These are phyloP conservation scores for Letharia lupina DNA, from an alignment of 495 filamentous ascomycete genomes.

Conservation along the genomic window DNA sequence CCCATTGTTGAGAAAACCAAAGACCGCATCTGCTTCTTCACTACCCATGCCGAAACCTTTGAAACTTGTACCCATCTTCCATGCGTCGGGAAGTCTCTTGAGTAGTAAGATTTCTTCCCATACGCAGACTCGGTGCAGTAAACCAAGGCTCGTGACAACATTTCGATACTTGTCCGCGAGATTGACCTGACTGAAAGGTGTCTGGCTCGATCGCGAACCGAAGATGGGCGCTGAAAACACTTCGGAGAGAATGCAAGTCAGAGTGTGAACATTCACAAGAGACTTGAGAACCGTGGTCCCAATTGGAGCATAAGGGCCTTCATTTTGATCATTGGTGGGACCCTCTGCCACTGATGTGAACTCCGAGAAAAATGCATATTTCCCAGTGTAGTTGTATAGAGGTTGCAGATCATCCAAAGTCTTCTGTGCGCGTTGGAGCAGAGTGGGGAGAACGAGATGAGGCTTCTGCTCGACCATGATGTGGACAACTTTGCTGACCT, in stretches of 20 bases:
- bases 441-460: conserved; percentile 68
- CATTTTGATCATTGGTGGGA: conserved; percentile 20
- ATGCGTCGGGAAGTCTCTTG: conserved; percentile 55
- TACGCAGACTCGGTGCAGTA: conserved; percentile 65
- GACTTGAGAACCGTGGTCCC: conserved; percentile 72
- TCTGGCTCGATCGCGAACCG: conserved; percentile 51
- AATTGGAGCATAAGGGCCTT: conserved; percentile 32
- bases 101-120: conserved; percentile 75
- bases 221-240: conserved; percentile 59
- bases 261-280: conserved; percentile 62
- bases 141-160: conserved; percentile 62
- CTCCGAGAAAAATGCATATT: conserved; percentile 57
- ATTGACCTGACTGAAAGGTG: conserved; percentile 62
- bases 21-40: conserved; percentile 36
- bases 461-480: conserved; percentile 76
- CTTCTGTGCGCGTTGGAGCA: conserved; percentile 63
- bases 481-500: conserved; percentile 65
- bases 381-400: conserved; percentile 45
- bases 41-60: conserved; percentile 40
- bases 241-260: conserved; percentile 63
- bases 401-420: conserved; percentile 59
- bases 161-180: conserved; percentile 67
- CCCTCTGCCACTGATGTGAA: conserved; percentile 38
- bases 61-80: conserved; percentile 54
- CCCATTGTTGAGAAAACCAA: conserved; percentile 26